Evolutionary conservation across 208 protist genomes (phyloP).

Genomic region (Acanthamoeba royreba): DNA sequence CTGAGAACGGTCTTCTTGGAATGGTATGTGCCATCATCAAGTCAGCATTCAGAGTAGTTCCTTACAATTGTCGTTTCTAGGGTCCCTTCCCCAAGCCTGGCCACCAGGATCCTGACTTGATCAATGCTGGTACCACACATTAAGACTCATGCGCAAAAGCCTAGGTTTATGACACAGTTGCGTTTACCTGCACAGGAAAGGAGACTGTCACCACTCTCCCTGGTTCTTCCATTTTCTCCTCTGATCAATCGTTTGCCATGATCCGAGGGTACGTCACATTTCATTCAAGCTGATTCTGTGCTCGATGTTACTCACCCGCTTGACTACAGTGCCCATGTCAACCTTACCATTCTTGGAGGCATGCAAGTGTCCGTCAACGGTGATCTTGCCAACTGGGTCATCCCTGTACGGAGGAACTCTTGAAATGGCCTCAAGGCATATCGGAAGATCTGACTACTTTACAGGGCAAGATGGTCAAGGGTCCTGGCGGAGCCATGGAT

Average conservation of each 20-base stretch:
- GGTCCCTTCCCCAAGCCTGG: conserved; percentile 89
- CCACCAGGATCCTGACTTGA: conserved; percentile 91
- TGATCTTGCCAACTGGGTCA: conserved; percentile 97
- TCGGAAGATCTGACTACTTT: background rate
- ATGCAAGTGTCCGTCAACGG: conserved; percentile 91
- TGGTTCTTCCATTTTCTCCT: conserved; percentile 91
- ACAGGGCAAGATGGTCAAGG: conserved; percentile 95
- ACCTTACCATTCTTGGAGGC: conserved; percentile 95
- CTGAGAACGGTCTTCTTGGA: conserved; percentile 90
- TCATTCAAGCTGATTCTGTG: background rate
- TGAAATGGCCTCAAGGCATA: no score
- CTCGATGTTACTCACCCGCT: background rate
- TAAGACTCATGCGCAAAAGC: no score
- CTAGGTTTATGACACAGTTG: no score
- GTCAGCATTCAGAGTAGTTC: background rate
- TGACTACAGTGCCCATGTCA: conserved; percentile 85
- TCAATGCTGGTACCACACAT: conserved; percentile 93
- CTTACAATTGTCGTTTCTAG: conserved; percentile 47
- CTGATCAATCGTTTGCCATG: conserved; percentile 93
- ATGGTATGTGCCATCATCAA: conserved; percentile 47
- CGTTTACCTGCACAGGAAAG: conserved; percentile 82
- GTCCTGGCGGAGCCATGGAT: conserved; percentile 96
- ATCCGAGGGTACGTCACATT: conserved; percentile 92
- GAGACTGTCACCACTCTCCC: conserved; percentile 94
- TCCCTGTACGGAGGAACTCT: conserved; percentile 76